Evolutionary conservation across 805 yeast genomes (phyloP).

Genomic region (Starmerella sp.): DNA sequence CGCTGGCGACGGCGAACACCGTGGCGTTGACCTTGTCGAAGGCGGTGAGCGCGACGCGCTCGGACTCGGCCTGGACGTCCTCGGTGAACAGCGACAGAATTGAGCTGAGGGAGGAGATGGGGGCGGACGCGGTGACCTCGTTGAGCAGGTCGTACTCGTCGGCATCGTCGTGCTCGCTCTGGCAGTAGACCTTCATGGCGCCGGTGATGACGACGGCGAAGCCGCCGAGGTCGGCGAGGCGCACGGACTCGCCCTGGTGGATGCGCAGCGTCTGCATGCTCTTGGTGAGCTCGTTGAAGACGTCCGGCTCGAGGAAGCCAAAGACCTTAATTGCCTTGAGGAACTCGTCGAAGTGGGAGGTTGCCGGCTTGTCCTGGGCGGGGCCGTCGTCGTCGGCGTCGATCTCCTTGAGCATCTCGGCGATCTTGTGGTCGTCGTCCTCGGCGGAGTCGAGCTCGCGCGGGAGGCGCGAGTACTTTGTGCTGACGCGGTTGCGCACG

Average conservation of each 20-base stretch:
- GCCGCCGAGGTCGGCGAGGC: conserved; percentile 65
- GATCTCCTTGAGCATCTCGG: conserved; percentile 34
- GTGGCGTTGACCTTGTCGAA: conserved; percentile 24
- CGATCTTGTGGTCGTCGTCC: conserved; percentile 31
- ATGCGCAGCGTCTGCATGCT: conserved; percentile 82
- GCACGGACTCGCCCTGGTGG: conserved; percentile 62
- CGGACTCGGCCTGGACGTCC: conserved; percentile 26
- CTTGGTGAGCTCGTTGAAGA: conserved; percentile 84
- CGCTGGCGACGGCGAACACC: conserved; percentile 63
- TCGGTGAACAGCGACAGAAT: conserved; percentile 64
- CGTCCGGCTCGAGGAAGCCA: conserved; percentile 83
- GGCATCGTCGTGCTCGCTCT: conserved; percentile 28
- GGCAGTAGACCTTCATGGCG: conserved; percentile 48
- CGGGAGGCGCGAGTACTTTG: conserved; percentile 49
- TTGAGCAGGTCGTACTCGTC: conserved; percentile 63
- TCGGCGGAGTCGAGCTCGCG: conserved; percentile 28
- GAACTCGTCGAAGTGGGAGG: conserved; percentile 78
- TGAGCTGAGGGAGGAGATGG: conserved; percentile 70
- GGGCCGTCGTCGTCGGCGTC: conserved; percentile 24
- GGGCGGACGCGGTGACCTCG: conserved; percentile 72
- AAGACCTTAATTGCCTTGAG: conserved; percentile 83
- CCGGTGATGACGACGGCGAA: conserved; percentile 93
- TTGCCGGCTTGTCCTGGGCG: conserved; percentile 33
- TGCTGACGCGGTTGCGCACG: conserved; percentile 52
- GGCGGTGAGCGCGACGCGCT: conserved; percentile 5